Percentiles rank a stretch among this genome's conserved stretches.
Evolutionary conservation across 2,329 filamentous ascomycete species (phyloP).

Genomic region (Pseudocercospora crystallina): DNA sequence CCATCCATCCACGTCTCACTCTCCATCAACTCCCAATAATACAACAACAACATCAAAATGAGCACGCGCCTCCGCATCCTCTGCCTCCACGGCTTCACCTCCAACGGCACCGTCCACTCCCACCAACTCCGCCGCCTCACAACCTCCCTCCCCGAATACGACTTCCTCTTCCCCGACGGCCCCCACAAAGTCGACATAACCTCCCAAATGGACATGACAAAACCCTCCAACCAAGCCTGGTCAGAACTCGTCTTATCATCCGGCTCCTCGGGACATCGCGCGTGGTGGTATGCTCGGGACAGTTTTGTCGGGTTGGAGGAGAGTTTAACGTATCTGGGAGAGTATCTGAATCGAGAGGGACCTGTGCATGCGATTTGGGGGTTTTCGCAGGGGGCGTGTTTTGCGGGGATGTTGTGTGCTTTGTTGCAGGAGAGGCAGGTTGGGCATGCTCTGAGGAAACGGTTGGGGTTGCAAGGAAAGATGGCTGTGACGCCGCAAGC

Average conservation of each 20-base stretch:
- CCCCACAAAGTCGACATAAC: conserved; percentile 20
- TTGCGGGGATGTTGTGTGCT: conserved; percentile 23
- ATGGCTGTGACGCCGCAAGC: conserved; percentile 8
- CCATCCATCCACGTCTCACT: too few species aligned
- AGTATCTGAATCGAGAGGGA: conserved; percentile 9
- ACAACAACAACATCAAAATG: too few species aligned
- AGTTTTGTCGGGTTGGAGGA: conserved; percentile 22
- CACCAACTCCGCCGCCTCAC: conserved; percentile 23
- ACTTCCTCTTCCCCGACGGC: conserved; percentile 24
- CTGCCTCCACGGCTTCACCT: conserved; percentile 26
- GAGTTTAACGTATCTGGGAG: conserved; percentile 16
- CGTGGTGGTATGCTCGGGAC: conserved; percentile 25
- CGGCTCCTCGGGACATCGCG: conserved; percentile 17
- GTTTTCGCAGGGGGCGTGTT: conserved; percentile 23
- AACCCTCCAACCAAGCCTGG: conserved; percentile 19
- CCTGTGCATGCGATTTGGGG: conserved; percentile 23
- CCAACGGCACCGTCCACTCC: conserved; percentile 21
- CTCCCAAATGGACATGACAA: conserved; percentile 15
- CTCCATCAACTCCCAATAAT: too few species aligned
- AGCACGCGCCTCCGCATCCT: conserved; percentile 23
- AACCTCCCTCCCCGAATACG: conserved; percentile 19
- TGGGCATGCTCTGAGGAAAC: conserved; percentile 13
- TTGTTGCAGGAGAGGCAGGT: conserved; percentile 14
- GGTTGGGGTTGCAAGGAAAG: conserved; percentile 4
- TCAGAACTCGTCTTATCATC: conserved; percentile 18